Conservation (phyloP, 108 stramenopile genomes). For the Chaetoceros muelleri region DNA sequence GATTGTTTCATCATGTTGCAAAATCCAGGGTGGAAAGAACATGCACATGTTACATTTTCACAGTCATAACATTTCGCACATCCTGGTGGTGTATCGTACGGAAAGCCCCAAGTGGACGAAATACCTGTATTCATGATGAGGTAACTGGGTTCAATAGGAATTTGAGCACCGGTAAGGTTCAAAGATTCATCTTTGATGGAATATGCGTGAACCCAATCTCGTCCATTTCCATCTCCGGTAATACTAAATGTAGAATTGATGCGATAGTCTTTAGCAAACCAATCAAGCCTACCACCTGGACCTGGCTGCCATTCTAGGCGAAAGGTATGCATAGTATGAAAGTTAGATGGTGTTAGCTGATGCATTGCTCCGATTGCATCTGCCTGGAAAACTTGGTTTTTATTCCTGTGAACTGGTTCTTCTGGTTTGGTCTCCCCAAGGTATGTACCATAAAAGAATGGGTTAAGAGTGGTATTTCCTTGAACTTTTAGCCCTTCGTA, state of each 20-base stretch:
- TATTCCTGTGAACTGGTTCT: conserved; percentile 71
- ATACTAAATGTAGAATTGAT: conserved; percentile 38
- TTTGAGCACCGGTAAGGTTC: conserved; percentile 70
- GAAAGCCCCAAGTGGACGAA: conserved; percentile 93
- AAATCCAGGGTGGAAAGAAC: conserved; percentile 76
- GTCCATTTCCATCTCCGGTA: conserved; percentile 61
- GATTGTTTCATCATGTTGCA: conserved; percentile 75
- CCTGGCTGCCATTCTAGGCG: conserved; percentile 93
- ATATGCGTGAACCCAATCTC: conserved; percentile 74
- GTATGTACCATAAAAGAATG: conserved; percentile 92
- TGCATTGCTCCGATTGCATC: conserved; percentile 91
- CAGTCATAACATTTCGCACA: conserved; percentile 88
- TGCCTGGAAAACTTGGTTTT: conserved; percentile 84
- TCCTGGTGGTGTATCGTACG: conserved; percentile 60
- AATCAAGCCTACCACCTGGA: conserved; percentile 71
- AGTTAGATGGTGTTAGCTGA: conserved; percentile 69
- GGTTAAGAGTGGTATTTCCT: conserved; percentile 85
- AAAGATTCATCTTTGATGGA: conserved; percentile 55
- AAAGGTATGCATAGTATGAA: conserved; percentile 76
- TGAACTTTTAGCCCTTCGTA: conserved; percentile 68
- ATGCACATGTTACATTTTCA: conserved; percentile 74
- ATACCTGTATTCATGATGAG: conserved; percentile 90
- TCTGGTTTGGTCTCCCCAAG: conserved; percentile 72
- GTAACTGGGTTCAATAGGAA: conserved; percentile 89
- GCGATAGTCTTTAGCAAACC: conserved; percentile 77